Evolutionary conservation across 345 rosid genomes (phyloP).

Genomic region (Populus simonii): DNA sequence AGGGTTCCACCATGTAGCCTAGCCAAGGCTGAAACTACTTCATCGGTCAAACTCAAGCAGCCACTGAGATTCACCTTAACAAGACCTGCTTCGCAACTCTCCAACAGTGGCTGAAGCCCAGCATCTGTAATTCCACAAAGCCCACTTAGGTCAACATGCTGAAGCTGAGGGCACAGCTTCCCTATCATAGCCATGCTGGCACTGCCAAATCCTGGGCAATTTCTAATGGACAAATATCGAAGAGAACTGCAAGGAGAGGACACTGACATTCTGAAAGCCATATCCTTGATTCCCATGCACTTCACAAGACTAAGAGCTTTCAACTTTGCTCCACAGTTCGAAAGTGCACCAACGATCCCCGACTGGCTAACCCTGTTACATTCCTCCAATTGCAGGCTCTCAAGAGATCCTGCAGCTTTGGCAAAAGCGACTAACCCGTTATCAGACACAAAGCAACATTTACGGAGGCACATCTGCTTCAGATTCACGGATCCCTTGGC

Average conservation of each 20-base stretch:
- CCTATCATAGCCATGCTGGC: slow-evolving; percentile 51
- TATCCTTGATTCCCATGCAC: slow-evolving; percentile 67
- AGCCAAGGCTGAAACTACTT: slow-evolving; percentile 51
- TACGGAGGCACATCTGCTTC: slow-evolving; percentile 64
- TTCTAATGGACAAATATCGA: slow-evolving; percentile 47
- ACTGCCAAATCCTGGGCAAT: slow-evolving; percentile 69
- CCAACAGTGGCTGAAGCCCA: slow-evolving; percentile 55
- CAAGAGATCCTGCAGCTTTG: slow-evolving; percentile 54
- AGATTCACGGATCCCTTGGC: slow-evolving; percentile 54
- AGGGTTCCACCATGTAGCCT: slow-evolving; percentile 66
- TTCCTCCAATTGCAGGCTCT: slow-evolving; percentile 65
- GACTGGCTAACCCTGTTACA: slow-evolving; percentile 49
- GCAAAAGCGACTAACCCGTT: slow-evolving; percentile 53
- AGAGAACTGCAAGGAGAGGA: slow-evolving; percentile 46
- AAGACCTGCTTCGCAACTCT: slow-evolving; percentile 57
- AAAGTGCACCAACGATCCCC: slow-evolving; percentile 47
- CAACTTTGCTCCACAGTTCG: slow-evolving; percentile 47
- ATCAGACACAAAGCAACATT: slow-evolving; percentile 60
- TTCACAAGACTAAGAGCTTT: slow-evolving; percentile 51
- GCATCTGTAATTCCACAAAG: slow-evolving; percentile 56
- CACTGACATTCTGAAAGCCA: slow-evolving; percentile 18
- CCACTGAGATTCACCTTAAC: slow-evolving; percentile 72
- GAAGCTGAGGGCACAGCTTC: slow-evolving; percentile 64
- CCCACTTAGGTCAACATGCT: slow-evolving; percentile 56
- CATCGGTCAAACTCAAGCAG: slow-evolving; percentile 70